Evolutionary conservation across 1,284 basidiomycete genomes (phyloP).

Genomic region (Ganoderma meredithae): DNA sequence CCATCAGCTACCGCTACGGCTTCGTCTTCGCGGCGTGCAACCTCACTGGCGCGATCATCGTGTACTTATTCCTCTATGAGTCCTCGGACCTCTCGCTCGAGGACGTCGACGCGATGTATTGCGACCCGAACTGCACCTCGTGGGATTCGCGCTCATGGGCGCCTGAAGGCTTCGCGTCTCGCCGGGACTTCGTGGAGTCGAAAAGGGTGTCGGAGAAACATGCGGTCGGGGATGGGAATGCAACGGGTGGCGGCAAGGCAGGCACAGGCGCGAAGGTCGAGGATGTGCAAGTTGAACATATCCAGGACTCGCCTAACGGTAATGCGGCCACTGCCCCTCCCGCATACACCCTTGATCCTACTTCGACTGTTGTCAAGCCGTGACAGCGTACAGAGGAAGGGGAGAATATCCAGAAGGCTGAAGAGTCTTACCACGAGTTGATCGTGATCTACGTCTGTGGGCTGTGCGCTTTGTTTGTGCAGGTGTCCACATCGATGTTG

Average conservation of each 20-base stretch:
- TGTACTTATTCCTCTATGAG: slow-evolving; percentile 84
- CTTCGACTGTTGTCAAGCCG: not conserved
- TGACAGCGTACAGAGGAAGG: not conserved
- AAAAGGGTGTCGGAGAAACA: slow-evolving; percentile 40
- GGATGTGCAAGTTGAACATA: not conserved
- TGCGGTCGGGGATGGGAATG: not conserved
- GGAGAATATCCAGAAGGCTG: not conserved
- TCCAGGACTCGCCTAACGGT: not conserved
- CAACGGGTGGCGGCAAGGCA: not conserved
- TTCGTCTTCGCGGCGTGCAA: slow-evolving; percentile 66
- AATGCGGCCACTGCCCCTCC: not conserved
- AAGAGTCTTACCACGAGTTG: no score
- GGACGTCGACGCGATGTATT: slow-evolving; percentile 80
- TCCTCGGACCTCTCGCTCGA: slow-evolving; percentile 75
- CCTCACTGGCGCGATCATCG: slow-evolving; percentile 66
- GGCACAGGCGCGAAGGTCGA: not conserved
- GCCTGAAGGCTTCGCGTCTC: slow-evolving; percentile 55
- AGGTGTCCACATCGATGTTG: not conserved
- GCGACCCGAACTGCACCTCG: slow-evolving; percentile 69
- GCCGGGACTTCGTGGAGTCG: slow-evolving; percentile 50
- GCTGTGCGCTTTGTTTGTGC: no score
- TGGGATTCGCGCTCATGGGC: slow-evolving; percentile 70
- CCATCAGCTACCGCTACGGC: slow-evolving; percentile 72
- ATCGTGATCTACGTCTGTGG: no score
- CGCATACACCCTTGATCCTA: not conserved